Conservation (phyloP, 1,284 basidiomycete species). For the Ganoderma lingzhi region DNA sequence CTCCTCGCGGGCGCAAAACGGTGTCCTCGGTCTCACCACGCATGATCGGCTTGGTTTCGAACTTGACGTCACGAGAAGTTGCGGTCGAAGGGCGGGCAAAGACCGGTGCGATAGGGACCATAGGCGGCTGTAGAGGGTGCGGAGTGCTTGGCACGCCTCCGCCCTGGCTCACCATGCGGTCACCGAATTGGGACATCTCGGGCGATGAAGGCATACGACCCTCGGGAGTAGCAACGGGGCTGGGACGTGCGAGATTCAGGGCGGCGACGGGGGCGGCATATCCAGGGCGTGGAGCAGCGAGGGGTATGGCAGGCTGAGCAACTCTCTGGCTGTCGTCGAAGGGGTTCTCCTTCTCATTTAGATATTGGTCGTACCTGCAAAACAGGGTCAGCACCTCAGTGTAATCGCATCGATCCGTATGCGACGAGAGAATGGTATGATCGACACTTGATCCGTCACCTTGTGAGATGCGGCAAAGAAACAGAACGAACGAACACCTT, state of each 20-base stretch:
- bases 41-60: constrained; percentile 63
- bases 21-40: constrained; percentile 74
- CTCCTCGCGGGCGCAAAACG: constrained; percentile 67
- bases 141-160: constrained; percentile 53
- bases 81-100: constrained; percentile 69
- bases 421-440: neutral
- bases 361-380: constrained; percentile 70
- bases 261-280: constrained; percentile 74
- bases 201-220: constrained; percentile 43
- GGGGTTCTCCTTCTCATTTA: constrained; percentile 57
- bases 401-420: neutral
- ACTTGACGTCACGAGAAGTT: constrained; percentile 55
- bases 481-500: too few species aligned
- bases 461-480: too few species aligned
- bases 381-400: neutral
- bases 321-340: constrained; percentile 50
- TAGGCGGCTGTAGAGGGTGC: constrained; percentile 77
- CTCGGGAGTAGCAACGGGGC: constrained; percentile 49
- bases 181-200: constrained; percentile 52
- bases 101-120: constrained; percentile 79
- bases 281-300: constrained; percentile 75
- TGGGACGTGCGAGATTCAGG: constrained; percentile 61
- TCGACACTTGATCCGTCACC: too few species aligned
- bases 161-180: constrained; percentile 44
- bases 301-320: constrained; percentile 48